Evolutionary conservation across 345 rosid genomes (phyloP).

Genomic region (Brassica cretica): DNA sequence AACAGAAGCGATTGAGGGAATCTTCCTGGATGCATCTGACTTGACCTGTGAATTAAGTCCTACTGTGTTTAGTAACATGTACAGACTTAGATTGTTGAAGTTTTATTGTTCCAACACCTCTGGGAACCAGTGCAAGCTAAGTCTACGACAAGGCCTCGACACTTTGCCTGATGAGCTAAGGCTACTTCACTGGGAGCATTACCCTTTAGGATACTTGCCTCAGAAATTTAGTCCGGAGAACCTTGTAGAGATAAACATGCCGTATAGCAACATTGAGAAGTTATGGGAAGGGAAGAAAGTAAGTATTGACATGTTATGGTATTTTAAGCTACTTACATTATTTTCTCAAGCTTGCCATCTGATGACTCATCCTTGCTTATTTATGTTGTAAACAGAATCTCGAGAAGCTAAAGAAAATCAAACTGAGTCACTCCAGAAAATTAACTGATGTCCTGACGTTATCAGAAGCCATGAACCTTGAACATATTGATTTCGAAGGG

Average conservation of each 20-base stretch:
- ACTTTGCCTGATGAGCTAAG: slow-evolving; percentile 31
- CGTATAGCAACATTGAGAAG: slow-evolving; percentile 20
- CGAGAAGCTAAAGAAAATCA: slow-evolving; percentile 16
- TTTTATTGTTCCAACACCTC: slow-evolving; percentile 9
- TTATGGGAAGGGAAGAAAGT: slow-evolving; percentile 35
- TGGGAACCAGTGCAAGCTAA: neutral
- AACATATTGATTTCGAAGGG: slow-evolving; percentile 31
- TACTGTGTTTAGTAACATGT: slow-evolving; percentile 21
- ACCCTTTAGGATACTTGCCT: slow-evolving; percentile 26
- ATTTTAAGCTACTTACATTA: neutral
- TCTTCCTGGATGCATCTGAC: slow-evolving; percentile 19
- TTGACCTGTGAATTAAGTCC: neutral
- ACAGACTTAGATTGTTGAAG: slow-evolving; percentile 23
- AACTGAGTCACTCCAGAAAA: neutral
- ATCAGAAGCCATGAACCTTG: slow-evolving; percentile 19
- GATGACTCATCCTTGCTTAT: slow-evolving; percentile 1
- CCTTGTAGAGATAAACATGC: slow-evolving; percentile 34
- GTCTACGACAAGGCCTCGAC: slow-evolving; percentile 1
- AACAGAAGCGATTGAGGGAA: slow-evolving; percentile 33
- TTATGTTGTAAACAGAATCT: slow-evolving; percentile 19
- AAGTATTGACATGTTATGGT: slow-evolving; percentile 14
- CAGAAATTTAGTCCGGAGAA: slow-evolving; percentile 1
- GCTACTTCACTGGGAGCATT: slow-evolving; percentile 33
- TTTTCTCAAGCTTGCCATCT: neutral
- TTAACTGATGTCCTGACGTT: slow-evolving; percentile 7